Conservation (phyloP, 176 grass and related monocot species). For the Bromus sterilis region DNA sequence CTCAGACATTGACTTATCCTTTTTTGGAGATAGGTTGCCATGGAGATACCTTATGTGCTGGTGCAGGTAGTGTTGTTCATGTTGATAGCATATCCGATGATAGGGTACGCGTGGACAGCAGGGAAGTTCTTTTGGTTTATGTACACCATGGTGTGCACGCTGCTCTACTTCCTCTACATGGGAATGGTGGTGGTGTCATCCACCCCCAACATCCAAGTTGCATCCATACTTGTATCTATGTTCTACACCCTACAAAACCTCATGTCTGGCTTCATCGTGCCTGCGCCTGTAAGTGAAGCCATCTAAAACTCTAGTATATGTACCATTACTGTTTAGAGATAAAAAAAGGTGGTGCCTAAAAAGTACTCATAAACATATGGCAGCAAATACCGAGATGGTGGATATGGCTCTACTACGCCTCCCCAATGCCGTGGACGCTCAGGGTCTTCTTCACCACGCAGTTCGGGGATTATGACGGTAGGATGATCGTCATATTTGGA, state of each 20-base stretch:
- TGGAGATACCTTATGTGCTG: conserved; percentile 66
- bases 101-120: conserved; percentile 55
- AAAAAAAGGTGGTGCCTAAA: background rate
- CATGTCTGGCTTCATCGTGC: conserved; percentile 59
- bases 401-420: conserved; percentile 70
- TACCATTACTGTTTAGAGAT: background rate
- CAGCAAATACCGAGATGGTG: conserved; percentile 91
- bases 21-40: conserved; percentile 29
- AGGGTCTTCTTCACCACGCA: conserved; percentile 67
- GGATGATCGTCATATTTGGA: conserved; percentile 28
- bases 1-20: background rate
- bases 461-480: conserved; percentile 35
- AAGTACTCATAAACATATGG: background rate
- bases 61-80: conserved; percentile 37
- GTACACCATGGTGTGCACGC: conserved; percentile 54
- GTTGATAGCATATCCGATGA: conserved; percentile 61
- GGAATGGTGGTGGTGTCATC: conserved; percentile 71
- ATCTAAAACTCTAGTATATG: background rate
- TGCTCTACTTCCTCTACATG: conserved; percentile 60
- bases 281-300: conserved; percentile 46
- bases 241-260: conserved; percentile 57
- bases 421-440: conserved; percentile 52
- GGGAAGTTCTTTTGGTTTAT: conserved; percentile 63
- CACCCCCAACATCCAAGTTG: conserved; percentile 54
- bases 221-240: conserved; percentile 46